Evolutionary conservation across 352 stramenopile species (phyloP), one percentile per base, ranked within the genome.

Genomic region (Phytopythium litorale): DNA sequence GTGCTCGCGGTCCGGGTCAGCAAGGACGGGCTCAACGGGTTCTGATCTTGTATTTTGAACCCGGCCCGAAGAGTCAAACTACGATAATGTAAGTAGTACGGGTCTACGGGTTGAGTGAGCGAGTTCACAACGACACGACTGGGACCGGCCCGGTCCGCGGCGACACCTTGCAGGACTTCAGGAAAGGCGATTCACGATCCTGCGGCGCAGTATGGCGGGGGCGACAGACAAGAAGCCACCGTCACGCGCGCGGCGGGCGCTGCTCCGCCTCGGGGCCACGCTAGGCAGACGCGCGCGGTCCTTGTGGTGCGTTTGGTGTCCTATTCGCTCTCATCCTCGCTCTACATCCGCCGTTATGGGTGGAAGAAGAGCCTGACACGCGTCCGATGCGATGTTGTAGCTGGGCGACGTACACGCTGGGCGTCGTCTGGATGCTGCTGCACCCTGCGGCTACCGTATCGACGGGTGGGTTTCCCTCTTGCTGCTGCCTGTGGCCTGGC

Each of bases 401-500:
- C 62, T 92, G 84, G 84, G 57, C 78, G 50, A 85, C 73, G 62
- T 92, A 89, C 60, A 55, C 66, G 18, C 52, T 96, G 35, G 85
- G 83, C 0, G 46, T 92, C 16, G n/a, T 90, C 30, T 96, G 88
- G 88, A 61, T 96, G 53, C 60, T 90, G 12, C 57, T 94, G 13
- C 88, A 94, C 62, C 88, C 88, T 3, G 76, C 72, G 3, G 78
- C 84, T 42, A 94, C 87, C 12, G 65, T 96, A 53, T 89, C 88
- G 0, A 96, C 86, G 3, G 84, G 84, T 83, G 67, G 30, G 56
- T 37, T 19, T 11, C 9, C 19, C 4, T n/a, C 23, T 33, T 49
- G 38, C 40, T 3, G 3, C 30, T 18, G 16, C 42, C 13, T 13
- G 13, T 28, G 18, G 18, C 0, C 15, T 19, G 30, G 3, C 4